Conservation (phyloP, 257 asterid species). For the Solanum chiquidenum region DNA sequence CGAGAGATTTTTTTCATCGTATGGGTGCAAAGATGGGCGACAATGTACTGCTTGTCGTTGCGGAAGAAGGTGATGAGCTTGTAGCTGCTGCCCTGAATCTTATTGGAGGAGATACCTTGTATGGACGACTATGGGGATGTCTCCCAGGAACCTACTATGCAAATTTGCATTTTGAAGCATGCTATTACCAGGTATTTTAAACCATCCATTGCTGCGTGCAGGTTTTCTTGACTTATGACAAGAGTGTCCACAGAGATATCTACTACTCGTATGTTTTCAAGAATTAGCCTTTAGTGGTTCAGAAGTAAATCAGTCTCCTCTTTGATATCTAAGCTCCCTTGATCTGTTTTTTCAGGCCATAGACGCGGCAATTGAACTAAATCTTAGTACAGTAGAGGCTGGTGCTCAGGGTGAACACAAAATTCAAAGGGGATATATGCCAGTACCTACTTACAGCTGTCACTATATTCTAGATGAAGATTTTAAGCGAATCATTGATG, state of each 20-base stretch:
- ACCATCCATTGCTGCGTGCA: background rate
- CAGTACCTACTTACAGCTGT: slow-evolving; percentile 74
- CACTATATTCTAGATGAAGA: slow-evolving; percentile 72
- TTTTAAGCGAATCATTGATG: slow-evolving; percentile 54
- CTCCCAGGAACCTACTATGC: slow-evolving; percentile 80
- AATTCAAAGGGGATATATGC: slow-evolving; percentile 93
- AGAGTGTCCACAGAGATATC: background rate
- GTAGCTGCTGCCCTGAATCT: slow-evolving; percentile 94
- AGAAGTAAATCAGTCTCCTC: background rate
- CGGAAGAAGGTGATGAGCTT: slow-evolving; percentile 71
- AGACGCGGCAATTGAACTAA: slow-evolving; percentile 89
- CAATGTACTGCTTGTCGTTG: slow-evolving; percentile 66
- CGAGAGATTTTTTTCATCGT: slow-evolving; percentile 85
- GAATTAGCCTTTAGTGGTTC: background rate
- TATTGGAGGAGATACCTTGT: slow-evolving; percentile 82
- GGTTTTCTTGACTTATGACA: background rate
- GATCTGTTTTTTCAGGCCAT: slow-evolving; percentile 55
- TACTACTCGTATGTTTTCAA: background rate
- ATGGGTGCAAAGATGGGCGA: slow-evolving; percentile 95
- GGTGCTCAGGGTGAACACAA: slow-evolving; percentile 99
- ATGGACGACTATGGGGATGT: slow-evolving; percentile 98
- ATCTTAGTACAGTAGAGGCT: slow-evolving; percentile 81
- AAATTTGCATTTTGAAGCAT: slow-evolving; percentile 88
- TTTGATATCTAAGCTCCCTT: background rate
- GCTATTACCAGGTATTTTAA: slow-evolving; percentile 79